Evolutionary conservation across 2,329 filamentous ascomycete species (phyloP).

Genomic region (Epichloe gansuensis): DNA sequence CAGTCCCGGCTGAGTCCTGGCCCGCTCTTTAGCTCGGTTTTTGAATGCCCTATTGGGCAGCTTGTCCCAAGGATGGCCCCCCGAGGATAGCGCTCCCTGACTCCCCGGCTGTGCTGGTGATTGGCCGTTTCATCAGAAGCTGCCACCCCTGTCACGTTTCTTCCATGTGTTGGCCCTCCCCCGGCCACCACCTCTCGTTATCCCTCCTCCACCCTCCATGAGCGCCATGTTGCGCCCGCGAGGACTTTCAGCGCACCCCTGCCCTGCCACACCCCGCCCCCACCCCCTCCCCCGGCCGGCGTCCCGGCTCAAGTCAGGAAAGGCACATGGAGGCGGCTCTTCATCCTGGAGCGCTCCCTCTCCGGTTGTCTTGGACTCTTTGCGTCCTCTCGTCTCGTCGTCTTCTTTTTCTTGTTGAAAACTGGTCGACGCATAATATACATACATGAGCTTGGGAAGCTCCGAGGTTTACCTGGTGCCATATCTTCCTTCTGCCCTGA

Average conservation of each 20-base stretch:
- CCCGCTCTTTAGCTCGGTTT: constrained; percentile 32
- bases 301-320: constrained; percentile 7
- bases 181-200: constrained; percentile 12
- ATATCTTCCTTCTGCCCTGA: background rate
- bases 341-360: background rate
- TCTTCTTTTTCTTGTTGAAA: background rate
- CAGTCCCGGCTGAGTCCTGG: constrained; percentile 26
- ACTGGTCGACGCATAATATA: background rate
- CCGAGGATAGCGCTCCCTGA: constrained; percentile 22
- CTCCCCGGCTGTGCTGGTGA: constrained; percentile 25
- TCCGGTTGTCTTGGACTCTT: background rate
- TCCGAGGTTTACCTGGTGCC: background rate
- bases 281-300: constrained; percentile 1
- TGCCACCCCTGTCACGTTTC: constrained; percentile 36
- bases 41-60: constrained; percentile 38
- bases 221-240: background rate
- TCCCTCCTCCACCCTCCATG: constrained; percentile 14
- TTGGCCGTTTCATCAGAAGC: constrained; percentile 41
- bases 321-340: constrained; percentile 4
- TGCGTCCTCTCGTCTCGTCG: constrained; percentile 1
- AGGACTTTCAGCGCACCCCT: background rate
- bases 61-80: constrained; percentile 20
- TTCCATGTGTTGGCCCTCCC: constrained; percentile 36
- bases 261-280: background rate
- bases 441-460: background rate